Evolutionary conservation across 2,329 filamentous ascomycete species (phyloP).

Genomic region (Xylaria multiplex): DNA sequence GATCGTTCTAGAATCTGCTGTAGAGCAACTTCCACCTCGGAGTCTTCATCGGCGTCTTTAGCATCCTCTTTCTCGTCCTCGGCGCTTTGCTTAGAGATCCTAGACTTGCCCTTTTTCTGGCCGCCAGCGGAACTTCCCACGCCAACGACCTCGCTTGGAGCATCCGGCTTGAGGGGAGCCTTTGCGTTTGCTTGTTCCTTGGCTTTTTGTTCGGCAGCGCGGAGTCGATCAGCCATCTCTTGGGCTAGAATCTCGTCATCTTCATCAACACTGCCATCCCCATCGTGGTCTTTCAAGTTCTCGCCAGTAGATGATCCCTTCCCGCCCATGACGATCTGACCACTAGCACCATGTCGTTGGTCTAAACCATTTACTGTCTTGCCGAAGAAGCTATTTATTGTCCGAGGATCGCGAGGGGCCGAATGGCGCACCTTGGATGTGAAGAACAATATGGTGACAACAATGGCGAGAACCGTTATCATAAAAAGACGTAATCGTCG

Average conservation of each 20-base stretch:
- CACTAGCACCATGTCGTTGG: conserved; percentile 47
- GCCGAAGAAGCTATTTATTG: conserved; percentile 66
- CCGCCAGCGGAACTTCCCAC: conserved; percentile 67
- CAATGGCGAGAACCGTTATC: conserved; percentile 69
- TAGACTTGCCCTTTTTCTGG: conserved; percentile 58
- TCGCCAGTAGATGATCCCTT: conserved; percentile 52
- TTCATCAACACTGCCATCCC: conserved; percentile 65
- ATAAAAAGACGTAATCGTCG: conserved; percentile 75
- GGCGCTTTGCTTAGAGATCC: conserved; percentile 57
- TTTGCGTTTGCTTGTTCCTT: conserved; percentile 77
- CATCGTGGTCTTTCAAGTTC: conserved; percentile 61
- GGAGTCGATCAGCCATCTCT: conserved; percentile 69
- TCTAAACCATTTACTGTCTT: conserved; percentile 68
- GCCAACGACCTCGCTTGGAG: conserved; percentile 66
- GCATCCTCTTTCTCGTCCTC: conserved; percentile 52
- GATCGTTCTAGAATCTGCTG: conserved; percentile 83
- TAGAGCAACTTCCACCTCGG: conserved; percentile 75
- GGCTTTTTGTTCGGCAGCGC: conserved; percentile 74
- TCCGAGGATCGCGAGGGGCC: conserved; percentile 56
- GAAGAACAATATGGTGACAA: conserved; percentile 78
- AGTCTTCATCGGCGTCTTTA: conserved; percentile 66
- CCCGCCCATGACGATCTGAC: conserved; percentile 55
- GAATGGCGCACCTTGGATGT: conserved; percentile 68
- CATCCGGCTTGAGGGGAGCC: conserved; percentile 67
- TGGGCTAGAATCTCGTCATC: conserved; percentile 65